Percentiles rank a stretch among this genome's conserved stretches.
phyloP scores from a whole-genome alignment of 331 rosid species.

The Acacia pycnantha region DNA sequence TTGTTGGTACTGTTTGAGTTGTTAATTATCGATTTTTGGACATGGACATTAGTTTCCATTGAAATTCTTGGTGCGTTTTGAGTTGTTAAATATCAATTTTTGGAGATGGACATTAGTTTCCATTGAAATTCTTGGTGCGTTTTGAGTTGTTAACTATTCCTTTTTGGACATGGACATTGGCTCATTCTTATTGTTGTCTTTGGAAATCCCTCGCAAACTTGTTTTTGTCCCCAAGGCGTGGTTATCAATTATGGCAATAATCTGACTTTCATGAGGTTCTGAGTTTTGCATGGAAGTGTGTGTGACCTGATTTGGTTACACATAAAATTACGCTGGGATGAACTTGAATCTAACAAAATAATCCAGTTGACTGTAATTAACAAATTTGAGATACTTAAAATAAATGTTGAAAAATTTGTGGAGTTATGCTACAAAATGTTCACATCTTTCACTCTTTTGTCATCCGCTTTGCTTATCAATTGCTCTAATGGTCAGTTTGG shows the following conservation, averaged over 20 bases:
- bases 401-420: not conserved
- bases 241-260: not conserved
- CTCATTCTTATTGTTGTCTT: not conserved
- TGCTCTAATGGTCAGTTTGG: conserved; percentile 6
- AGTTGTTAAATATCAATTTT: not conserved
- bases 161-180: not conserved
- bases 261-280: not conserved
- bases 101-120: not conserved
- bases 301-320: not conserved
- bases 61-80: not conserved
- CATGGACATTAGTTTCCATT: not conserved
- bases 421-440: not conserved
- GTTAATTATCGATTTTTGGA: not conserved
- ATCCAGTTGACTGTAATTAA: not conserved
- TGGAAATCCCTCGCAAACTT: not conserved
- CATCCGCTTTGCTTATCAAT: not conserved
- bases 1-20: not conserved
- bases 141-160: not conserved
- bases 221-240: not conserved
- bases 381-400: not conserved
- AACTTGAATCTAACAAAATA: not conserved
- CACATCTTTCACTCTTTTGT: not conserved
- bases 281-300: not conserved
- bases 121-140: not conserved
- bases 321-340: not conserved